These are phyloP conservation scores for Pelargonium fulgidum DNA, from an alignment of 441 rosid species.

Conservation along the genomic window DNA sequence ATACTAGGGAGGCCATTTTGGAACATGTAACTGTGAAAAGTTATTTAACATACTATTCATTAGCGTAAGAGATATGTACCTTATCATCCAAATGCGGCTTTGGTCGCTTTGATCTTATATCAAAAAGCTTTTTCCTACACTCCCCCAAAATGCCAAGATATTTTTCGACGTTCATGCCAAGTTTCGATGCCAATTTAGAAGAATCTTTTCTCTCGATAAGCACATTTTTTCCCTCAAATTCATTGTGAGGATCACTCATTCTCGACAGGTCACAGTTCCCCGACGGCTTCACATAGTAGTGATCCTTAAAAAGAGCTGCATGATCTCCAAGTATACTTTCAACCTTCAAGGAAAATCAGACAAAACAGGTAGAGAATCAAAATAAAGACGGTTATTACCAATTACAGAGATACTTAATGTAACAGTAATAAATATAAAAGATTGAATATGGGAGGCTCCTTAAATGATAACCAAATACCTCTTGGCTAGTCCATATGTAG, in stretches of 20 bases:
- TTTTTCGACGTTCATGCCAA: conserved; percentile 40
- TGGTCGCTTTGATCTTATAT: conserved; percentile 60
- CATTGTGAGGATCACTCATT: conserved; percentile 78
- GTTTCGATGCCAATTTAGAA: conserved; percentile 56
- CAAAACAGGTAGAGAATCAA: neutral
- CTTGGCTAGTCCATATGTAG: conserved; percentile 70
- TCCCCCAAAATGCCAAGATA: conserved; percentile 71
- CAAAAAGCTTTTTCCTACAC: conserved; percentile 65
- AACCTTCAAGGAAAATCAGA: conserved; percentile 39
- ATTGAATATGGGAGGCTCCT: neutral
- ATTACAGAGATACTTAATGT: neutral
- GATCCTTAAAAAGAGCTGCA: conserved; percentile 67
- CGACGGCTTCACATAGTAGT: conserved; percentile 58
- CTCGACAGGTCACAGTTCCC: conserved; percentile 90
- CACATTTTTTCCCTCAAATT: conserved; percentile 73
- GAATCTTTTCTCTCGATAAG: conserved; percentile 64
- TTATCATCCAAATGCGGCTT: conserved; percentile 93
- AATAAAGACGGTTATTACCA: neutral
- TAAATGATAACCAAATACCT: conserved; percentile 35
- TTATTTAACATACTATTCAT: neutral
- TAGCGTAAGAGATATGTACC: conserved; percentile 31
- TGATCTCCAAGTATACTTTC: conserved; percentile 68
- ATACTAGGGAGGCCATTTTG: too few relatives aligned
- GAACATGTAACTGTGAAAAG: neutral
- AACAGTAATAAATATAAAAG: too few relatives aligned